These are phyloP conservation scores for Fabrea salina DNA, from an alignment of 169 alveolate genomes.

Conservation along the genomic window DNA sequence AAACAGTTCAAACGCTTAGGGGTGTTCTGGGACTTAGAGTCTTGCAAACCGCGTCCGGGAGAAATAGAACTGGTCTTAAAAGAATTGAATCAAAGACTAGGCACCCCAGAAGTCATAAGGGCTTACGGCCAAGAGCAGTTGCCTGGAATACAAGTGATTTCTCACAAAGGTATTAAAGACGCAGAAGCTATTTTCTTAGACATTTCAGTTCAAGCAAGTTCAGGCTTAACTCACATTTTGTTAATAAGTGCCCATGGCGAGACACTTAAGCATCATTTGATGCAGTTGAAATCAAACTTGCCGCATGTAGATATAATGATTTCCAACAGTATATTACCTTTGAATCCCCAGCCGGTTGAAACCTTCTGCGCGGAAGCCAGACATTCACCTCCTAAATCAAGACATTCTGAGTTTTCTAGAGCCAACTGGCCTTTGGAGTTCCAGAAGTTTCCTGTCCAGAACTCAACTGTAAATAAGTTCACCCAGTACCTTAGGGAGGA, in stretches of 20 bases:
- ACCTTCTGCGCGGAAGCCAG: neutral
- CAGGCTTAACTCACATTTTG: constrained; percentile 10
- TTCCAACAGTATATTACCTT: neutral
- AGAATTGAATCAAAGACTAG: neutral
- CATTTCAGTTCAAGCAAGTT: neutral
- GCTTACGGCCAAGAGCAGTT: constrained; percentile 26
- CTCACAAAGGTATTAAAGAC: neutral
- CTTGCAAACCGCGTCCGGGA: neutral
- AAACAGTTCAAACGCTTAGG: neutral
- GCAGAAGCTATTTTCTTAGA: constrained; percentile 19
- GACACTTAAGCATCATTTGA: neutral
- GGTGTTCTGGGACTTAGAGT: constrained; percentile 24
- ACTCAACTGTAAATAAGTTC: too few relatives aligned
- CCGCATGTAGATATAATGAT: neutral
- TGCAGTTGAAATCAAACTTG: neutral
- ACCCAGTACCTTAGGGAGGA: neutral
- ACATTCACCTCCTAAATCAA: too few relatives aligned
- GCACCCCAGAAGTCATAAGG: neutral
- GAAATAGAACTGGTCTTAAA: neutral
- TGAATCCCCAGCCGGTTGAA: neutral
- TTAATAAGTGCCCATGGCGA: neutral
- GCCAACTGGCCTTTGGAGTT: too few relatives aligned
- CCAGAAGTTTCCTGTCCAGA: too few relatives aligned
- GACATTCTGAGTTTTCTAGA: too few relatives aligned
- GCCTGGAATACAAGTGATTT: neutral